These are phyloP conservation scores for Centaurea solstitialis DNA, from an alignment of 129 eudicot genomes.

Conservation along the genomic window DNA sequence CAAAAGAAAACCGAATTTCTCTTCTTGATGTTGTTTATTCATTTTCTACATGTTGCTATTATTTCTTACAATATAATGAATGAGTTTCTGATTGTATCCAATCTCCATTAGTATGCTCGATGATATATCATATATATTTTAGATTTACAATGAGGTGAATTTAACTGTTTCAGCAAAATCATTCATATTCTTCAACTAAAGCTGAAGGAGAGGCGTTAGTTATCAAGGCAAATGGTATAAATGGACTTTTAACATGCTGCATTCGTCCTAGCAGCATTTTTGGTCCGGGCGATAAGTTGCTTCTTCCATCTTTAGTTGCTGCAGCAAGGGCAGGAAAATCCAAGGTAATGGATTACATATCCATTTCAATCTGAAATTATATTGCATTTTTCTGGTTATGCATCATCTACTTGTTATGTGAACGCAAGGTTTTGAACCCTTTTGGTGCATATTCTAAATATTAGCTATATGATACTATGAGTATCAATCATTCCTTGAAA, in stretches of 20 bases:
- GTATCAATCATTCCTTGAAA: no score
- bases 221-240: constrained; percentile 77
- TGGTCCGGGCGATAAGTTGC: constrained; percentile 94
- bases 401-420: not conserved
- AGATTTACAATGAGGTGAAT: not conserved
- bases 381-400: not conserved
- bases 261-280: constrained; percentile 92
- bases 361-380: not conserved
- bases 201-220: constrained; percentile 97
- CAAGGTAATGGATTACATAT: constrained; percentile 52
- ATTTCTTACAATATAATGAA: not conserved
- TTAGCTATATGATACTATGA: not conserved
- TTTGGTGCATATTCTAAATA: not conserved
- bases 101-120: not conserved
- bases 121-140: not conserved
- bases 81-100: not conserved
- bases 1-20: not conserved
- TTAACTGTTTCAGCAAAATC: constrained; percentile 63
- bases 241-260: constrained; percentile 92
- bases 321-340: constrained; percentile 90
- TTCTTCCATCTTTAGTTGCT: constrained; percentile 80
- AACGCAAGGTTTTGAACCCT: not conserved
- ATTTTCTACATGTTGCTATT: not conserved
- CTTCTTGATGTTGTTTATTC: not conserved
- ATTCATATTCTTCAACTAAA: constrained; percentile 90